A percentile compares a stretch with the other conserved stretches of the same genome.
Evolutionary conservation across 257 asterid species (phyloP).

Genomic region (Solanum lignicaule): DNA sequence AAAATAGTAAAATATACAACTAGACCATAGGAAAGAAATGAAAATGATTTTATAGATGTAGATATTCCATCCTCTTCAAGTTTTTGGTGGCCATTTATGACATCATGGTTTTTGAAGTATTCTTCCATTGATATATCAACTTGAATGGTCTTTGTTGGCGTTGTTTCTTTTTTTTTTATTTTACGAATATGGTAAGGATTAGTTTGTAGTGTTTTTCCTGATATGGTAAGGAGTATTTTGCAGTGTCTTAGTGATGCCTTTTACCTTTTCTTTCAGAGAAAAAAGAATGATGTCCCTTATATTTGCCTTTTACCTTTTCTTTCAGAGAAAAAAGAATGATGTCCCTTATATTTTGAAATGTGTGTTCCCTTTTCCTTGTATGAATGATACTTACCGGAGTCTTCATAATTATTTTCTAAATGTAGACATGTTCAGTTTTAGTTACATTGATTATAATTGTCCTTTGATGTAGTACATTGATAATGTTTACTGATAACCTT

Average conservation of each 20-base stretch:
- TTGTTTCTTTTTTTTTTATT: too few species aligned
- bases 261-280: background rate
- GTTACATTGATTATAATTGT: background rate
- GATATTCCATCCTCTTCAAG: background rate
- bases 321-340: background rate
- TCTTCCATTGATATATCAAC: background rate
- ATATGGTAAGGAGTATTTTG: background rate
- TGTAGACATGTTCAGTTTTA: background rate
- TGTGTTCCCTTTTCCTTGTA: background rate
- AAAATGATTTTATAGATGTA: background rate
- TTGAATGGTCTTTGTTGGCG: background rate
- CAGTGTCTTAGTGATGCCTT: background rate
- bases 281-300: background rate
- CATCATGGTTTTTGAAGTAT: background rate
- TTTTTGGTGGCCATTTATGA: background rate
- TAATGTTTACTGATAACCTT: background rate
- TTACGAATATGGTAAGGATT: background rate
- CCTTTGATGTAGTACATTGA: background rate
- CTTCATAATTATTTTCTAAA: background rate
- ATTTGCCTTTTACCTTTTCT: background rate
- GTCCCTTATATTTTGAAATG: background rate
- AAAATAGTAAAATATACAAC: background rate
- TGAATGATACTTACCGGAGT: background rate
- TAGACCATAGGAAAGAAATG: background rate
- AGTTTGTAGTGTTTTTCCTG: background rate